These are phyloP conservation scores for Saccharomyces hybrid DNA, from an alignment of 1,139 yeast species.

Conservation along the genomic window DNA sequence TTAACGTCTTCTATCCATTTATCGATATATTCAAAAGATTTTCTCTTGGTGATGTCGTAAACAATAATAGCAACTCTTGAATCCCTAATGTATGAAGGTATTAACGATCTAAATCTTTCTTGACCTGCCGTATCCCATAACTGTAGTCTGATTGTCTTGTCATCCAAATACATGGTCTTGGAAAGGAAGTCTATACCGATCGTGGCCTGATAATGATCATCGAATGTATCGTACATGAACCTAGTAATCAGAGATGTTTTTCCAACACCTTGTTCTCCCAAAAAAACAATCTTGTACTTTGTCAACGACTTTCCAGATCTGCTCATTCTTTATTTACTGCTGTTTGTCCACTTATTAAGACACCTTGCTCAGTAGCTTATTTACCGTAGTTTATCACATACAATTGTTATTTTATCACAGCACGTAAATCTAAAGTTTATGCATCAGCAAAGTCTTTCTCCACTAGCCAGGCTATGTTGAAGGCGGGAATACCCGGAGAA, in stretches of 20 bases:
- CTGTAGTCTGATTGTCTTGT: conserved; percentile 60
- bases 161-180: conserved; percentile 74
- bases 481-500: background rate
- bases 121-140: conserved; percentile 99
- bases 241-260: conserved; percentile 91
- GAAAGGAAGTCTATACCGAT: conserved; percentile 94
- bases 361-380: no score
- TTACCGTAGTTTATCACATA: background rate
- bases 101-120: conserved; percentile 87
- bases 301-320: conserved; percentile 38
- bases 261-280: conserved; percentile 97
- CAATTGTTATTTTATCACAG: background rate
- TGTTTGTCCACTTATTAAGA: no score
- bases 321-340: conserved; percentile 13
- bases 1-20: conserved; percentile 84
- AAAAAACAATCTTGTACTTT: conserved; percentile 82
- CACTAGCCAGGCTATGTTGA: background rate
- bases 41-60: conserved; percentile 83
- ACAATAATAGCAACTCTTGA: conserved; percentile 96
- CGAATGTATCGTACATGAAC: conserved; percentile 97
- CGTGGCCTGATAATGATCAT: conserved; percentile 88
- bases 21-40: conserved; percentile 65
- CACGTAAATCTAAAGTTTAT: background rate
- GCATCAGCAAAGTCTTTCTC: background rate
- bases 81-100: conserved; percentile 91